Conservation (phyloP, 345 rosid genomes). For the Heritiera fomes region DNA sequence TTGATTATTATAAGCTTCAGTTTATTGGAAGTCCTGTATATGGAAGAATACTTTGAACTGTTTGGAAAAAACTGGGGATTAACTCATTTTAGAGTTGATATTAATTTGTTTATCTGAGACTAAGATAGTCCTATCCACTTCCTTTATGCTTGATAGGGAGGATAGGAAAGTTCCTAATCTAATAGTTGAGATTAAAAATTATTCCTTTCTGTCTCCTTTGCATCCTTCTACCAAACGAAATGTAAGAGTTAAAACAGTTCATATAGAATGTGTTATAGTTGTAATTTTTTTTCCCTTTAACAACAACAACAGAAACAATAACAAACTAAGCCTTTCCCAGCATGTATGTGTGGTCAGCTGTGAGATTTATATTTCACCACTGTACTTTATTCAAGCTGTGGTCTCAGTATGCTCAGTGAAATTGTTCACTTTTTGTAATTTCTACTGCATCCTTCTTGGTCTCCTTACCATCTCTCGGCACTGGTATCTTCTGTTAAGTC, state of each 20-base stretch:
- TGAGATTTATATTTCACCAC: not conserved
- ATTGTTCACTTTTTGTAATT: not conserved
- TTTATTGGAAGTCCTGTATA: not conserved
- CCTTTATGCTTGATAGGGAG: not conserved
- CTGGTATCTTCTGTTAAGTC: not conserved
- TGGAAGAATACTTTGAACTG: not conserved
- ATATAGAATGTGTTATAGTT: not conserved
- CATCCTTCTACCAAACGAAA: not conserved
- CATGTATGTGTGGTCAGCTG: not conserved
- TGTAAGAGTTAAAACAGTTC: not conserved
- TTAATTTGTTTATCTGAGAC: conserved; percentile 8
- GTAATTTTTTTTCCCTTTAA: not conserved
- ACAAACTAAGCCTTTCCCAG: not conserved
- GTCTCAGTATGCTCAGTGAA: conserved; percentile 5
- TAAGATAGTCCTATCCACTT: not conserved
- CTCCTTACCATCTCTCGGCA: not conserved
- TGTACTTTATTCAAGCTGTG: not conserved
- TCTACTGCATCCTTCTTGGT: not conserved
- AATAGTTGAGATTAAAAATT: not conserved
- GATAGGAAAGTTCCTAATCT: not conserved
- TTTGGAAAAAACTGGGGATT: not conserved
- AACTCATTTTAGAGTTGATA: not conserved
- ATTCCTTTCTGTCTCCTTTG: not conserved
- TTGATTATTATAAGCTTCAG: not conserved
- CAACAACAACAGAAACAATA: not conserved